Base-by-base conservation (phyloP, 1,139 yeast species). In the Saccharomyces hybrid region DNA sequence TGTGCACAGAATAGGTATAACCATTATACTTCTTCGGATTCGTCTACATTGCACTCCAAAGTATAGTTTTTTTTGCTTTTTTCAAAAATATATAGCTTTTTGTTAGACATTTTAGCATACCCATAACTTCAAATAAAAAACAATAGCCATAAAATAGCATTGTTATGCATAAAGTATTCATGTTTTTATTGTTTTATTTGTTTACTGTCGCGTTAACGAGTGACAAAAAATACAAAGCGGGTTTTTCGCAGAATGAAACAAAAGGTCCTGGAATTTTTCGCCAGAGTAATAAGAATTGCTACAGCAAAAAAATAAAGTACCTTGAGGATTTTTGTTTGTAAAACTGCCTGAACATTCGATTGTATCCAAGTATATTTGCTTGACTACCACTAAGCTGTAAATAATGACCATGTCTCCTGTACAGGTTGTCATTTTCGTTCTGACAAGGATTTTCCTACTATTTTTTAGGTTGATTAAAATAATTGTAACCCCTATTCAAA, bases 381-480 rank as follows among this genome's bases (percentile, higher is more conserved):
- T 6, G 19, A 38, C 44, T 19, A 19, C 19, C 12, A 34, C 4
- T 38, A 38, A 19, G 44, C 44, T 38, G 24, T 19, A 11, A 38
- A 38, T 3, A 38, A 12, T 11, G 44, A 28, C 27, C 11, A 58
- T 50, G 54, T 53, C 52, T 53, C 42, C 54, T 12, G 34, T 42
- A 8, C 54, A 55, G 29, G 32, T 55, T 8, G 51, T 59, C 8
- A 31, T 47, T 11, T 61, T 57, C 44, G 46, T 61, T 27, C 19
- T 62, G 6, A 42, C 57, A n/a, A 59, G 61, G 52, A 46, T 63
- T 27, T 52, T 60, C 38, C 53, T 52, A 14, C 53, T 56, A 8
- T 44, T 60, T 8, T 55, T 58, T 19, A 58, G 68, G 27, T 12
- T 64, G 7, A 26, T 66, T 4, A 54, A 55, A 12, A 19, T 64